Base-by-base conservation (phyloP, 73 alveolate species). In the Breviolum minutum region DNA sequence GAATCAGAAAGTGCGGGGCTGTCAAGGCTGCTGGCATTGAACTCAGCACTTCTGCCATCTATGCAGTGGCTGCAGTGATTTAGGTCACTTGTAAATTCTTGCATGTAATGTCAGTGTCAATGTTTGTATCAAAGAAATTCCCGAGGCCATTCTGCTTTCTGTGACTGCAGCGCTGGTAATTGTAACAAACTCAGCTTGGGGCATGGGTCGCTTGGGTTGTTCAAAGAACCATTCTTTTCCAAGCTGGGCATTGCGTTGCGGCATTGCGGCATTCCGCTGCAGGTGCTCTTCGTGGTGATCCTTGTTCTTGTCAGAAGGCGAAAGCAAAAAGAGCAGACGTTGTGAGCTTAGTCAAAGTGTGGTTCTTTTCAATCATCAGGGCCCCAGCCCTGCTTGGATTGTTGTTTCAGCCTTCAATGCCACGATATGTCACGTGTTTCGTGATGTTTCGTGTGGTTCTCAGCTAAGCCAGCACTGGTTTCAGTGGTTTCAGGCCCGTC, bases 61-160 rank as follows among this genome's bases (percentile, higher is more conserved):
- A 20, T 48, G 13, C 27, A 80, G 66, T 8, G 30, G 16, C 85
- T 24, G 11, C 48, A 8, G 29, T n/a, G n/a, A n/a, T n/a, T n/a
- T n/a, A n/a, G n/a, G n/a, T n/a, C n/a, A n/a, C n/a, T n/a, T n/a
- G n/a, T n/a, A n/a, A n/a, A n/a, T n/a, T n/a, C n/a, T n/a, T n/a
- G n/a, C n/a, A n/a, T 68, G 20, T 68, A 68, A 68, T 20, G 20
- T 68, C 20, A 68, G n/a, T 69, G 79, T 69, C 26, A 69, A 20
- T 69, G 26, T 69, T 69, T 20, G 19, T 69, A 69, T 69, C 26
- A 69, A 40, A 40, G 54, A 40, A 6, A 1, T 13, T 30, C 26
- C 87, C 8, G 5, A 90, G 96, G 96, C 96, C 24, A 48, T 90
- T 17, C 74, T 90, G 24, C 87, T 90, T 22, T 69, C 87, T 7